A percentile compares a stretch with the other conserved stretches of the same genome.
phyloP scores from a whole-genome alignment of 2,329 filamentous ascomycete species.

The Penicillium corylophilum region DNA sequence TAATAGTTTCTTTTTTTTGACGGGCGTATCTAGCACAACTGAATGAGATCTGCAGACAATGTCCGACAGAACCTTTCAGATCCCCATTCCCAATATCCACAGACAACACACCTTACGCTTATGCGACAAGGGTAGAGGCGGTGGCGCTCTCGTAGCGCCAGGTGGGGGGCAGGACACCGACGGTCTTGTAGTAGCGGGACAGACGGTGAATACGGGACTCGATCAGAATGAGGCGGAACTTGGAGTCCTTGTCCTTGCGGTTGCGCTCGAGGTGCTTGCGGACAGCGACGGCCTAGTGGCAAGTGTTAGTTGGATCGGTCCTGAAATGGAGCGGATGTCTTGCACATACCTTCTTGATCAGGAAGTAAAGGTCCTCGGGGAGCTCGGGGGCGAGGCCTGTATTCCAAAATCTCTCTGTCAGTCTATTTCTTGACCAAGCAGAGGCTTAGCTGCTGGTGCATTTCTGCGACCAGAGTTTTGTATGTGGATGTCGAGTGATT shows the following conservation, averaged over 20 bases:
- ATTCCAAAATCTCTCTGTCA: conserved; percentile 82
- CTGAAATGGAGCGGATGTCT: not conserved
- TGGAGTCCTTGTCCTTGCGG: conserved; percentile 99
- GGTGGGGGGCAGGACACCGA: conserved; percentile 77
- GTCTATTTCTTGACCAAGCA: conserved; percentile 74
- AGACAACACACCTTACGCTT: conserved; percentile 48
- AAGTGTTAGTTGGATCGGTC: conserved; percentile 3
- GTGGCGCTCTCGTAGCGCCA: conserved; percentile 99
- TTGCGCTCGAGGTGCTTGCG: conserved; percentile 99
- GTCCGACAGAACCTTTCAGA: conserved; percentile 4
- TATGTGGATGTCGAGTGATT: conserved; percentile 7
- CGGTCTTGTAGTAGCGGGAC: conserved; percentile 99
- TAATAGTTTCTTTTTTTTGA: conserved; percentile 26
- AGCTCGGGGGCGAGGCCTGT: conserved; percentile 98
- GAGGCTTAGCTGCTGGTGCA: conserved; percentile 62
- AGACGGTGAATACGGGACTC: conserved; percentile 99
- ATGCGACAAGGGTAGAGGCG: conserved; percentile 89
- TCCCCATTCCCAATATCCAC: conserved; percentile 17
- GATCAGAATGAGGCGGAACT: conserved; percentile 99
- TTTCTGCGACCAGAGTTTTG: conserved; percentile 29
- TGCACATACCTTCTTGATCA: conserved; percentile 93
- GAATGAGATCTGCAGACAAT: conserved; percentile 4
- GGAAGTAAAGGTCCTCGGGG: conserved; percentile 99
- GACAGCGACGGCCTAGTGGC: conserved; percentile 80
- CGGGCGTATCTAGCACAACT: conserved; percentile 21